Evolutionary conservation across 345 rosid genomes (phyloP).

Genomic region (Camelina hispida): DNA sequence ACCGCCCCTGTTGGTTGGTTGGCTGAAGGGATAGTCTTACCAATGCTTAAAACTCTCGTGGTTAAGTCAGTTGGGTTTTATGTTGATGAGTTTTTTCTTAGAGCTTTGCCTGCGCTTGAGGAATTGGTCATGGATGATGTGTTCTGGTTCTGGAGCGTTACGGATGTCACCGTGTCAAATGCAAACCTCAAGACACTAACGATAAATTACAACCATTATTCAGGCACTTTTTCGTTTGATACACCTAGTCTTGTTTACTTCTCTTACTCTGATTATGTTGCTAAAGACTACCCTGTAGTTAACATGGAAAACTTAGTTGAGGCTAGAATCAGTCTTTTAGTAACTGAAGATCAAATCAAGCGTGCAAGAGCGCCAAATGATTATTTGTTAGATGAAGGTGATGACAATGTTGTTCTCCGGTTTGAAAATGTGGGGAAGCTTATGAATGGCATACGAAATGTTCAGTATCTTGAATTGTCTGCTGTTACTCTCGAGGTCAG

Average conservation of each 20-base stretch:
- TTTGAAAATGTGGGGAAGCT: not conserved
- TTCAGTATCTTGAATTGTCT: not conserved
- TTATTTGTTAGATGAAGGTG: not conserved
- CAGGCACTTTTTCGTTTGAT: not conserved
- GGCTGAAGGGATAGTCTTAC: not conserved
- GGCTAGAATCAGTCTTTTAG: not conserved
- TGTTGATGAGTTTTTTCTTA: not conserved
- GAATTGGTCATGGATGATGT: not conserved
- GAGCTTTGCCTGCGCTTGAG: conserved; percentile 15
- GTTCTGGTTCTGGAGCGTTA: not conserved
- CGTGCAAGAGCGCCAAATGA: not conserved
- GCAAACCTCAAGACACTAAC: not conserved
- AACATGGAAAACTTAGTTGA: not conserved
- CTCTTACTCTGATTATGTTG: not conserved
- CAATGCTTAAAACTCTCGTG: conserved; percentile 8
- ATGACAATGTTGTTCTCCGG: not conserved
- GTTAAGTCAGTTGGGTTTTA: not conserved
- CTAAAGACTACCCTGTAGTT: not conserved
- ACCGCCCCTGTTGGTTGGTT: not conserved
- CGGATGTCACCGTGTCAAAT: not conserved
- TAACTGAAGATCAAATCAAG: not conserved
- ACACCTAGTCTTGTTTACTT: not conserved
- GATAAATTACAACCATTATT: not conserved
- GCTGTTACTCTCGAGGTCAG: not conserved
- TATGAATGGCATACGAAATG: not conserved